Percentiles rank a stretch among this genome's conserved stretches.
These are phyloP conservation scores for Pelargonium myrrhifolium DNA, from an alignment of 441 rosid genomes.

Conservation along the genomic window DNA sequence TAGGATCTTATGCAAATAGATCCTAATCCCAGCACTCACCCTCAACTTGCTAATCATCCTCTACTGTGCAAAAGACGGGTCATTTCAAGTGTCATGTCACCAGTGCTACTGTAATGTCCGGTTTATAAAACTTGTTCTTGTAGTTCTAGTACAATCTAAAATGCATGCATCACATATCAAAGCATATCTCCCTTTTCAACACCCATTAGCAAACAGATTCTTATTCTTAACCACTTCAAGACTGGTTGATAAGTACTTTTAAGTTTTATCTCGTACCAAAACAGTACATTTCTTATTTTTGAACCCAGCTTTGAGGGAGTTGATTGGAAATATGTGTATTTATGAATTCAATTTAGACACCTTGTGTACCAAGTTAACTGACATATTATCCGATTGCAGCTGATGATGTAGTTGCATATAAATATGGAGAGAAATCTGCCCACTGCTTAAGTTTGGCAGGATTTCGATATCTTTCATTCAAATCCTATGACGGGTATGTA, in stretches of 20 bases:
- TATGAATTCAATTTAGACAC: not conserved
- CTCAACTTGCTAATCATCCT: not conserved
- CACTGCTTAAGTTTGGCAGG: conserved; percentile 1
- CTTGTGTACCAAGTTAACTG: not conserved
- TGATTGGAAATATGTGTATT: not conserved
- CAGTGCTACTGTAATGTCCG: not conserved
- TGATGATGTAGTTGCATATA: conserved; percentile 28
- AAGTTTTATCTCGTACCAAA: not conserved
- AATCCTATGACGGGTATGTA: conserved; percentile 39
- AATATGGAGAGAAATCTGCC: conserved; percentile 8
- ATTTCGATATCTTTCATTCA: not conserved
- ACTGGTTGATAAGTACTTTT: not conserved
- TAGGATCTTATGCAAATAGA: too few relatives aligned
- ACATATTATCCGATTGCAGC: conserved; percentile 31
- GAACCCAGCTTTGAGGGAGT: not conserved
- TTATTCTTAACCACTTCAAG: not conserved
- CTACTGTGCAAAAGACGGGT: not conserved
- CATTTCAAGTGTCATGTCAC: conserved; percentile 3
- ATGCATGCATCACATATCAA: not conserved
- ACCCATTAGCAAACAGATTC: not conserved
- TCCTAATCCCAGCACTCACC: too few relatives aligned
- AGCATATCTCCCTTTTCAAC: conserved; percentile 5
- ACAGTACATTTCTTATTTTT: too few relatives aligned
- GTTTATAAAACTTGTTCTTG: not conserved
- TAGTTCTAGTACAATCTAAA: not conserved